These are phyloP conservation scores for Thymus quinquecostatus DNA, from an alignment of 257 asterid genomes.

Conservation along the genomic window DNA sequence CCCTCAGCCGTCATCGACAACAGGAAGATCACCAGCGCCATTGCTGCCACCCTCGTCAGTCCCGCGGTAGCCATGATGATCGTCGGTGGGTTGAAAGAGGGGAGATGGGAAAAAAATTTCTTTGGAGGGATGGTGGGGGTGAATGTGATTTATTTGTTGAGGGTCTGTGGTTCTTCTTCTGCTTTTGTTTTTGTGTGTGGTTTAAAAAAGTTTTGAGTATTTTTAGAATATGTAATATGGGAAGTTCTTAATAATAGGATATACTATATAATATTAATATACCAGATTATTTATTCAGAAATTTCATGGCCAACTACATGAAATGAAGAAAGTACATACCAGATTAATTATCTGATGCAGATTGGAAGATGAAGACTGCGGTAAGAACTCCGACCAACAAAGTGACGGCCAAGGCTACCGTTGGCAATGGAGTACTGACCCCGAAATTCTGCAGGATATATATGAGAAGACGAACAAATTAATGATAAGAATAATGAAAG, in stretches of 20 bases:
- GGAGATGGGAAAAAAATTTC: neutral
- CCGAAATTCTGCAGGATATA: neutral
- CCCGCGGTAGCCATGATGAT: constrained; percentile 1
- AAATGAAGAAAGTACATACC: neutral
- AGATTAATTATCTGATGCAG: neutral
- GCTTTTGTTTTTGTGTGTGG: neutral
- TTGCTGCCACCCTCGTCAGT: neutral
- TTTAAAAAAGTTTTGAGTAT: neutral
- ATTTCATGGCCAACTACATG: too few relatives aligned
- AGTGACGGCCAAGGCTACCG: neutral
- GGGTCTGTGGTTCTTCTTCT: neutral
- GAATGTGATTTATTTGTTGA: neutral
- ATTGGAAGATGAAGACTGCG: constrained; percentile 2
- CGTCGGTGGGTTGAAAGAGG: too few relatives aligned
- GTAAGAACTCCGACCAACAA: neutral
- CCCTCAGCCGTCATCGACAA: neutral
- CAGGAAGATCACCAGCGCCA: neutral
- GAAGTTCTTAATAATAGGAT: neutral
- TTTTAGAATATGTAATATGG: neutral
- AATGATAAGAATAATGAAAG: too few relatives aligned
- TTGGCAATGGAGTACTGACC: neutral
- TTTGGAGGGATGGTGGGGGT: neutral
- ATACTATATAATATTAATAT: too few relatives aligned
- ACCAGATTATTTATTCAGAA: too few relatives aligned
- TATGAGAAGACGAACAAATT: neutral